phyloP scores from a whole-genome alignment of 192 early-diverging fungal genomes.

The Pilaira anomala region DNA sequence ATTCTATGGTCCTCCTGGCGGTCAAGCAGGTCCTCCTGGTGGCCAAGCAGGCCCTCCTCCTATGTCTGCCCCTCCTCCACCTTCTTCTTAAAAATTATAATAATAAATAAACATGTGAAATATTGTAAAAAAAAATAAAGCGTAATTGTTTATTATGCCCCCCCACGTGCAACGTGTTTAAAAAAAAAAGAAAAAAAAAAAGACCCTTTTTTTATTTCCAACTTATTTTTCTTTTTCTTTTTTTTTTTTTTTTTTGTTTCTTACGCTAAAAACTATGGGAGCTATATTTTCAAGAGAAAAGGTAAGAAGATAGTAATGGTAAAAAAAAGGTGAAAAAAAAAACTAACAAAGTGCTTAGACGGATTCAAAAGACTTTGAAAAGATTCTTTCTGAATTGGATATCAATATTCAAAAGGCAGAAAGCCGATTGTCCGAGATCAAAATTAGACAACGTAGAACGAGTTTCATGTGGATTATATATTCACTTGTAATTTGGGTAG shows the following conservation, averaged over 20 bases:
- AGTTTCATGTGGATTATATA: conserved; percentile 58
- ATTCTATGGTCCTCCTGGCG: not conserved
- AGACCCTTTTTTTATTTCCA: no score
- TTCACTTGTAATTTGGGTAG: conserved; percentile 52
- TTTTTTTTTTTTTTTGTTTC: not conserved
- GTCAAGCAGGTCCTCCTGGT: no score
- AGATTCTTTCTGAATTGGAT: conserved; percentile 61
- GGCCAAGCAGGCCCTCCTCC: no score
- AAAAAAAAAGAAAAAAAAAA: no score
- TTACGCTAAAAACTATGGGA: not conserved
- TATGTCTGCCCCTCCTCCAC: no score
- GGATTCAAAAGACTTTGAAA: conserved; percentile 37
- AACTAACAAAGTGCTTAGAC: conserved; percentile 7
- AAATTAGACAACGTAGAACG: conserved; percentile 56
- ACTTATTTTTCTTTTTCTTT: no score
- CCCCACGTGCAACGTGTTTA: no score
- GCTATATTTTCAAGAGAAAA: not conserved
- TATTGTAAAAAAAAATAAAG: no score
- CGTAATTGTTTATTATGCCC: no score
- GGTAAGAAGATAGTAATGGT: not conserved
- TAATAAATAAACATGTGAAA: no score
- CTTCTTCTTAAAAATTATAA: no score
- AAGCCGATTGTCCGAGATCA: conserved; percentile 60
- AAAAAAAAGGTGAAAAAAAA: no score
- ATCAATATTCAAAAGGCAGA: conserved; percentile 62